Conservation (phyloP, 148 eudicot genomes). For the Vaccinium vitisidaea region DNA sequence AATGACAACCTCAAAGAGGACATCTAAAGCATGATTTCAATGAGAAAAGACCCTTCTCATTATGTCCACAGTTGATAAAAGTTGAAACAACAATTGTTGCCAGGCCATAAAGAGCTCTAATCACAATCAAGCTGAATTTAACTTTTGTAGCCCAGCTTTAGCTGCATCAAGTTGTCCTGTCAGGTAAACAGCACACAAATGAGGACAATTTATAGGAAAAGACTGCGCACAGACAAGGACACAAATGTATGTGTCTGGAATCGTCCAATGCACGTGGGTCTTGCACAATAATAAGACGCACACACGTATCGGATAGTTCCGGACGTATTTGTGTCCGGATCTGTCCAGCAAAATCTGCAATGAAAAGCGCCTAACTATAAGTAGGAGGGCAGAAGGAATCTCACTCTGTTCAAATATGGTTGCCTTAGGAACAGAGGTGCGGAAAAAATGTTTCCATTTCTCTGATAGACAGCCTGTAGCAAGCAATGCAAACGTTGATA, state of each 20-base stretch:
- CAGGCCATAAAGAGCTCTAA: not conserved
- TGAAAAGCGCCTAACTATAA: not conserved
- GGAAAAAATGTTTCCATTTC: not conserved
- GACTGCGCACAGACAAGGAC: not conserved
- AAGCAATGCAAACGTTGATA: not conserved
- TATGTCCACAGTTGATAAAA: not conserved
- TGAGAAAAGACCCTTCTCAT: not conserved
- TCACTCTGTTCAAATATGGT: conserved; percentile 3
- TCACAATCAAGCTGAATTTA: not conserved
- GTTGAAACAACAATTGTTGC: not conserved
- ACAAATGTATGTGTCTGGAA: not conserved
- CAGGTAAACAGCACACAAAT: not conserved
- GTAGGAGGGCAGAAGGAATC: not conserved
- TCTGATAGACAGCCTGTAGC: conserved; percentile 8
- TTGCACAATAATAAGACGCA: not conserved
- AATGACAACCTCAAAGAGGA: not conserved
- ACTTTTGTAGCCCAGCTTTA: not conserved
- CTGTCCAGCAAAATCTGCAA: not conserved
- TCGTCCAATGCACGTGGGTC: not conserved
- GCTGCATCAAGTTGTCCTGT: not conserved
- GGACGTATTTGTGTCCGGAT: not conserved
- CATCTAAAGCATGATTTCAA: not conserved
- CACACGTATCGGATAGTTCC: not conserved
- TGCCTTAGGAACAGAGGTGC: not conserved
- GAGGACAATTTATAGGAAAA: not conserved